phyloP scores from a whole-genome alignment of 176 grass and related monocot species.

The Eleusine indica region DNA sequence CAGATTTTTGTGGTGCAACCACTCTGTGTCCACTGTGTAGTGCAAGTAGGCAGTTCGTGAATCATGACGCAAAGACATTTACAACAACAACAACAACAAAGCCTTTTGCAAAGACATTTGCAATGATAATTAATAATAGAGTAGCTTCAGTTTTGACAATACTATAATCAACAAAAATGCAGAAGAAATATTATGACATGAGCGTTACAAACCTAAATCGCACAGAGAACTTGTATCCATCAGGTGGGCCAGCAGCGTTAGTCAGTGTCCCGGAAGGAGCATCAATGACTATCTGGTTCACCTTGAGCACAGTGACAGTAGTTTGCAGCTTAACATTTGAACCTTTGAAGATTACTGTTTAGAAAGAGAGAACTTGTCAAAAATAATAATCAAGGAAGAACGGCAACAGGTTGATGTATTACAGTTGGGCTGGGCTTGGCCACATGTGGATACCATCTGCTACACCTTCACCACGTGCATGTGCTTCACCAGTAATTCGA shows the following conservation, averaged over 20 bases:
- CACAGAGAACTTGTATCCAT: constrained; percentile 73
- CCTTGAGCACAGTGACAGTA: constrained; percentile 60
- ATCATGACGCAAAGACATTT: not conserved
- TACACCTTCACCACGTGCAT: constrained; percentile 64
- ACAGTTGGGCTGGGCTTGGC: not conserved
- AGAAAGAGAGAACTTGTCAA: constrained; percentile 28
- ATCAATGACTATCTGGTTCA: constrained; percentile 71
- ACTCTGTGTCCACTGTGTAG: not conserved
- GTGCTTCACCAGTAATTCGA: constrained; percentile 73
- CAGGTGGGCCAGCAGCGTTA: constrained; percentile 62
- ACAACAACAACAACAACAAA: too few species aligned
- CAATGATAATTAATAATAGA: not conserved
- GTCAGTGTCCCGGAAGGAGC: constrained; percentile 63
- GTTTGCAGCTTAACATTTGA: constrained; percentile 75
- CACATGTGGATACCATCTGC: constrained; percentile 63
- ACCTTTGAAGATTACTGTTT: constrained; percentile 73
- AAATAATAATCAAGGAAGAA: constrained; percentile 26
- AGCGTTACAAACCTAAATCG: constrained; percentile 67
- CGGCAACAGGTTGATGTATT: not conserved
- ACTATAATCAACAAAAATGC: constrained; percentile 30
- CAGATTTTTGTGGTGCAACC: not conserved
- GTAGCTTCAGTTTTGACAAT: constrained; percentile 22
- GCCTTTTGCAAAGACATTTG: not conserved
- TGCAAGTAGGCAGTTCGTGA: constrained; percentile 7
- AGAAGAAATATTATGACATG: constrained; percentile 14